These are phyloP conservation scores for Lepidium sativum DNA, from an alignment of 345 rosid species.

Conservation along the genomic window DNA sequence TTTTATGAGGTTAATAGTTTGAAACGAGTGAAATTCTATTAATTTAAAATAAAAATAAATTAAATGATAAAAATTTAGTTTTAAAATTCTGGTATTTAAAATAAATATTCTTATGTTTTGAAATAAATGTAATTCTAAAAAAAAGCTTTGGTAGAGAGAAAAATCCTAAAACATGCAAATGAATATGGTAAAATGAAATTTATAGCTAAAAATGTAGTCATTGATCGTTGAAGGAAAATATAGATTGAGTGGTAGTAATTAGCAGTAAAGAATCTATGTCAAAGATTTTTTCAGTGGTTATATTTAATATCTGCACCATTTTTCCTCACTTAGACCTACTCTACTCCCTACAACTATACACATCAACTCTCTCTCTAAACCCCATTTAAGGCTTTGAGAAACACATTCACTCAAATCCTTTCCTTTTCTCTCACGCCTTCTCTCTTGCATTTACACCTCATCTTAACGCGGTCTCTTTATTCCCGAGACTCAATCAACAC, in stretches of 20 bases:
- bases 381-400: constrained; percentile 13
- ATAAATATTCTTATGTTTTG: too few species aligned
- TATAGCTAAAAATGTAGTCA: neutral
- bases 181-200: neutral
- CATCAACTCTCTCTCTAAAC: neutral
- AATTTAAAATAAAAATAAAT: too few species aligned
- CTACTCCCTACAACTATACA: constrained; percentile 19
- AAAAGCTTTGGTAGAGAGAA: too few species aligned
- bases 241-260: constrained; percentile 12
- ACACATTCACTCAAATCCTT: constrained; percentile 20
- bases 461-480: constrained; percentile 3
- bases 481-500: constrained; percentile 21
- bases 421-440: constrained; percentile 29
- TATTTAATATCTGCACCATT: constrained; percentile 25
- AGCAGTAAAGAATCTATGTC: constrained; percentile 12
- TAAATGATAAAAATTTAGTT: too few species aligned
- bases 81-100: too few species aligned
- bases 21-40: too few species aligned
- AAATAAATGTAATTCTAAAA: too few species aligned
- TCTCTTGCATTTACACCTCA: constrained; percentile 27
- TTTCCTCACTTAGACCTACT: constrained; percentile 18
- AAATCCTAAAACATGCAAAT: too few species aligned
- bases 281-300: constrained; percentile 22
- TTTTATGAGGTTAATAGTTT: too few species aligned
- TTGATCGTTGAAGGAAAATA: neutral